Base-by-base conservation (phyloP, 2,329 filamentous ascomycete genomes). In the Sclerotinia glacialis region DNA sequence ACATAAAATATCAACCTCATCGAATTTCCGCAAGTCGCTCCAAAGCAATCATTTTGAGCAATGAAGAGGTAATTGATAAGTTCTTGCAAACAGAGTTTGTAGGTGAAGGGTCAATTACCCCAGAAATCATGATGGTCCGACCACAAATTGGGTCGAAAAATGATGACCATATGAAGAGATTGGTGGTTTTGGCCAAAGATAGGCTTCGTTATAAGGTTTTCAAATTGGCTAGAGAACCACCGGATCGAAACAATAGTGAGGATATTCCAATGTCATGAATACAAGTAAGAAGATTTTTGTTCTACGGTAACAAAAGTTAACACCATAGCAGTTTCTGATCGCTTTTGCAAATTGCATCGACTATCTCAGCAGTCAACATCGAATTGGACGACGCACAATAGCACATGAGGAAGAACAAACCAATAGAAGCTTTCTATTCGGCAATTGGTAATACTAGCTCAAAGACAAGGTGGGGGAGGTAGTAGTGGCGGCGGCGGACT, bases 131-230 rank as follows among this genome's bases (percentile, higher is more conserved):
- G 5, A 70, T 73, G 40, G 60, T 75, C 46, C 68, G 73, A 64
- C 65, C 60, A 34, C 65, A 52, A 49, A 64, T 52, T 49, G 34
- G 47, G 31, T 9, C n/a, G 42, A 59, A 59, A 42, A 46, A 40
- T 49, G 18, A 67, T 68, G 67, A 68, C 31, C 67, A 72, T 31
- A 61, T 53, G 26, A 67, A 66, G 58, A 70, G 74, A 56, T 61
- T 76, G 9, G 64, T 74, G 42, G 37, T 76, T 37, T 63, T 76
- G 9, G 67, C 69, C 28, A 70, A 73, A 68, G 72, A 74, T 46
- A 68, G 64, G 31, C 26, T 72, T 50, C 71, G 72, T 28, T 76
- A 76, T 53, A 73, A 73, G 58, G 70, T 76, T 34, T 70, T 75
- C 26, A 72, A 67, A 34, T 67, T 72, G 28, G 37, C 49, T 7